Percentiles rank a stretch among this genome's conserved stretches.
Evolutionary conservation across 108 stramenopile species (phyloP).

Genomic region (Cyclotella atomus): DNA sequence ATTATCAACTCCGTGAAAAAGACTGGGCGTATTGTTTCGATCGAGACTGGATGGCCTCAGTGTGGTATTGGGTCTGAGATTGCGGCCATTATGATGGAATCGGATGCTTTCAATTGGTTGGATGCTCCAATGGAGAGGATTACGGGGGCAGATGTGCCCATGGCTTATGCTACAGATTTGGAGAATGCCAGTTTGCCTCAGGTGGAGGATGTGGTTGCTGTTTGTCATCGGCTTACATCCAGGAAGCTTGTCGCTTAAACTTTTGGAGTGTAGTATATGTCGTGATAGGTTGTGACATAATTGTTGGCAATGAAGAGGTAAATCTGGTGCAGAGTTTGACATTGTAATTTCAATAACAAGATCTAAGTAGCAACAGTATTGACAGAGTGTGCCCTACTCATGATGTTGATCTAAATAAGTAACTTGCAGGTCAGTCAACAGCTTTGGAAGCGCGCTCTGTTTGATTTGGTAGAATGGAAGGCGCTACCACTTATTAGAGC

Average conservation of each 20-base stretch:
- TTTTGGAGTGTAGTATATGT: too few species aligned
- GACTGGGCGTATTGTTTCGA: constrained; percentile 93
- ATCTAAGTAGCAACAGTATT: too few species aligned
- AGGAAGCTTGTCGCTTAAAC: constrained; percentile 86
- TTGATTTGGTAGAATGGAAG: too few species aligned
- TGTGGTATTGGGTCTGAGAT: constrained; percentile 98
- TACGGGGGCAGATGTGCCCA: constrained; percentile 98
- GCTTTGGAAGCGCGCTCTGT: too few species aligned
- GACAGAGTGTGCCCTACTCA: too few species aligned
- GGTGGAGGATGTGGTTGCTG: constrained; percentile 89
- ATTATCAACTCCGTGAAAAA: constrained; percentile 95
- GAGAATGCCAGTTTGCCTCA: constrained; percentile 95
- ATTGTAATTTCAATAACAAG: too few species aligned
- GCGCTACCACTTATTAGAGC: too few species aligned
- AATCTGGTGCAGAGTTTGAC: too few species aligned
- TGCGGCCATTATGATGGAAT: constrained; percentile 94
- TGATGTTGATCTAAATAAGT: too few species aligned
- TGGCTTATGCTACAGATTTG: constrained; percentile 97
- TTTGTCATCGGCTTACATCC: constrained; percentile 85
- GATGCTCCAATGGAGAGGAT: constrained; percentile 99
- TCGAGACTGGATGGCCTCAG: constrained; percentile 99
- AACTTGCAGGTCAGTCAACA: too few species aligned
- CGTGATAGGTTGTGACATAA: too few species aligned
- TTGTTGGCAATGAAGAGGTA: too few species aligned
- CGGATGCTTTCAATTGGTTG: constrained; percentile 98